Percentiles rank a stretch among this genome's conserved stretches.
phyloP scores from a whole-genome alignment of 2,329 filamentous ascomycete genomes.

The Purpureocillium lavendulum region DNA sequence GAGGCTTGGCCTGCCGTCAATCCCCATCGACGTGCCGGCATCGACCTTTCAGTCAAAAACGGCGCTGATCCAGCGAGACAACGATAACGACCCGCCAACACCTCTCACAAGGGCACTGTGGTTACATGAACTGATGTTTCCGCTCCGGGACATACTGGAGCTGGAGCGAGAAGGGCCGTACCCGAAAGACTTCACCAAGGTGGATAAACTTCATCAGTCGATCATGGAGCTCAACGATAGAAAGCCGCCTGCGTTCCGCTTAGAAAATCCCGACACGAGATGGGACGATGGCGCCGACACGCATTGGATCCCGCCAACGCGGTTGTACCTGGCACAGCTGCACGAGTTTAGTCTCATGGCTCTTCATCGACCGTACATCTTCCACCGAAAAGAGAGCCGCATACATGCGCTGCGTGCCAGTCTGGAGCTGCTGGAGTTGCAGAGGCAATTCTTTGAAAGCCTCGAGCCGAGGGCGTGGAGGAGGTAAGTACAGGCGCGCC shows the following conservation, averaged over 20 bases:
- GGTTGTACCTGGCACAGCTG: slow-evolving; percentile 38
- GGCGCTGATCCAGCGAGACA: slow-evolving; percentile 37
- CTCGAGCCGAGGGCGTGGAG: slow-evolving; percentile 41
- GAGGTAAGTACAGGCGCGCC: slow-evolving; percentile 22
- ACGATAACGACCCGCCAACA: slow-evolving; percentile 43
- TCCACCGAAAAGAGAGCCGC: slow-evolving; percentile 45
- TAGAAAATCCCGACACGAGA: slow-evolving; percentile 46
- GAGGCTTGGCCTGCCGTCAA: slow-evolving; percentile 34
- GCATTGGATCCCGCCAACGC: slow-evolving; percentile 40
- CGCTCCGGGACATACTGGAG: slow-evolving; percentile 43
- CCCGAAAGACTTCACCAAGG: slow-evolving; percentile 43
- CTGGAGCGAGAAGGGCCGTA: slow-evolving; percentile 48
- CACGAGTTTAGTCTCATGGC: slow-evolving; percentile 48
- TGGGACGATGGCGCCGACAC: slow-evolving; percentile 47
- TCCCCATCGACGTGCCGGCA: slow-evolving; percentile 44
- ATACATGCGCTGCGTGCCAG: slow-evolving; percentile 47
- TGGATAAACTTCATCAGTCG: slow-evolving; percentile 44
- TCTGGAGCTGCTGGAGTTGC: slow-evolving; percentile 45
- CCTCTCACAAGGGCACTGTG: slow-evolving; percentile 46
- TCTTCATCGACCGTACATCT: slow-evolving; percentile 54
- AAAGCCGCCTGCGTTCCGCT: slow-evolving; percentile 44
- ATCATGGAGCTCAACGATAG: slow-evolving; percentile 38
- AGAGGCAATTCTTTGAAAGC: slow-evolving; percentile 39
- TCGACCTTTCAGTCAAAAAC: slow-evolving; percentile 38
- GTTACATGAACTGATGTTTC: slow-evolving; percentile 36